A percentile compares a stretch with the other conserved stretches of the same genome.
Conservation (phyloP, 176 grass and related monocot species). For the Neostapfia colusana region DNA sequence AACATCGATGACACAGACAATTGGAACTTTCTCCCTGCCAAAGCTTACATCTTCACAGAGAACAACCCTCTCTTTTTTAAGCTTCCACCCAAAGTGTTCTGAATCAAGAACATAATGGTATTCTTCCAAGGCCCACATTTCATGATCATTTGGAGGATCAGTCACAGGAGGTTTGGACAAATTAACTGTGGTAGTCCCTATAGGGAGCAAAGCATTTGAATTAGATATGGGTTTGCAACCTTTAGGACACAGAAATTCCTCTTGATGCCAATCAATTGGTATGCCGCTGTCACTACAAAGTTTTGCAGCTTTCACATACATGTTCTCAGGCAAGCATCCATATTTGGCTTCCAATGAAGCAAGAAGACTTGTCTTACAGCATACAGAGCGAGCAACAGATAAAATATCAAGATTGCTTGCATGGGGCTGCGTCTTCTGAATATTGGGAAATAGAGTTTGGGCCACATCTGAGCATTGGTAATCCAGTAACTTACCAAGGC, state of each 20-base stretch:
- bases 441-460: constrained; percentile 68
- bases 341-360: constrained; percentile 77
- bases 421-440: constrained; percentile 81
- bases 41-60: constrained; percentile 90
- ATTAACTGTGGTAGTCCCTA: constrained; percentile 42
- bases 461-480: constrained; percentile 72
- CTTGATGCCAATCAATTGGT: constrained; percentile 83
- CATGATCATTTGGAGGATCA: constrained; percentile 40
- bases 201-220: constrained; percentile 44
- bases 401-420: constrained; percentile 85
- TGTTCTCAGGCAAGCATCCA: constrained; percentile 68
- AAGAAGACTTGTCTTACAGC: constrained; percentile 79
- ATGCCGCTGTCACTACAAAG: constrained; percentile 90
- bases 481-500: constrained; percentile 62
- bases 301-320: constrained; percentile 90
- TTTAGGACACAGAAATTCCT: constrained; percentile 77
- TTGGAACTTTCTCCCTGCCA: constrained; percentile 70
- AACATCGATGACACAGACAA: constrained; percentile 70
- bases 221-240: constrained; percentile 61
- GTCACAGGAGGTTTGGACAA: constrained; percentile 28
- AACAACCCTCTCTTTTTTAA: constrained; percentile 57
- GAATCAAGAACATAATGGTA: constrained; percentile 82
- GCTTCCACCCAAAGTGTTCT: constrained; percentile 65
- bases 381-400: constrained; percentile 70
- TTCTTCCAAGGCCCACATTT: constrained; percentile 59